phyloP scores from a whole-genome alignment of 2,329 filamentous ascomycete genomes.

The Ophiosphaerella korrae region DNA sequence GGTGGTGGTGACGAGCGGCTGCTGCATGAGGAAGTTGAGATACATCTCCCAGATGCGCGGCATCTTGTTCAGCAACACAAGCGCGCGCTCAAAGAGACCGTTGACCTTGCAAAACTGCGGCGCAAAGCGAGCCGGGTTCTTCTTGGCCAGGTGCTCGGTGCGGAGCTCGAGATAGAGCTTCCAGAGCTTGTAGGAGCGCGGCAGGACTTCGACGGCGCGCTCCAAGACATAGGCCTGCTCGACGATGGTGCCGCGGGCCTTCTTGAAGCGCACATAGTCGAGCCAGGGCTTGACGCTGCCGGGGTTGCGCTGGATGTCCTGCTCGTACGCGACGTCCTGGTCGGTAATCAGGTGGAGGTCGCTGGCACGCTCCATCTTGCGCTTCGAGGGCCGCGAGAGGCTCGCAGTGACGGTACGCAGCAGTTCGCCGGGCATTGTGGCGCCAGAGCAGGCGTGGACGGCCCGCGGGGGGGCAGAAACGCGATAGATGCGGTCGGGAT shows the following conservation, averaged over 20 bases:
- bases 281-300: conserved; percentile 93
- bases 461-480: conserved; percentile 39
- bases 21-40: conserved; percentile 83
- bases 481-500: conserved; percentile 25
- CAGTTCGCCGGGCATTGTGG: conserved; percentile 53
- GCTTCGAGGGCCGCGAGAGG: conserved; percentile 42
- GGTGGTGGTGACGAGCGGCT: conserved; percentile 88
- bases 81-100: conserved; percentile 85
- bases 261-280: conserved; percentile 89
- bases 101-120: conserved; percentile 93
- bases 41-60: conserved; percentile 98
- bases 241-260: conserved; percentile 79
- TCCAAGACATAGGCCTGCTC: conserved; percentile 91
- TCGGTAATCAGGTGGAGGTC: conserved; percentile 65
- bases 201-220: conserved; percentile 85
- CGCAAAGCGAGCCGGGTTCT: conserved; percentile 80
- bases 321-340: conserved; percentile 94
- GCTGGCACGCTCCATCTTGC: conserved; percentile 42
- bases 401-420: conserved; percentile 45
- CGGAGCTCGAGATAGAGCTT: conserved; percentile 93
- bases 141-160: conserved; percentile 76
- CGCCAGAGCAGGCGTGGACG: conserved; percentile 33
- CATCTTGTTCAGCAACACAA: conserved; percentile 98
- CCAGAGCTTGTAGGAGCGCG: conserved; percentile 97
- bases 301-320: conserved; percentile 86